phyloP scores from a whole-genome alignment of 345 rosid species.

The Eutrema heterophyllum region DNA sequence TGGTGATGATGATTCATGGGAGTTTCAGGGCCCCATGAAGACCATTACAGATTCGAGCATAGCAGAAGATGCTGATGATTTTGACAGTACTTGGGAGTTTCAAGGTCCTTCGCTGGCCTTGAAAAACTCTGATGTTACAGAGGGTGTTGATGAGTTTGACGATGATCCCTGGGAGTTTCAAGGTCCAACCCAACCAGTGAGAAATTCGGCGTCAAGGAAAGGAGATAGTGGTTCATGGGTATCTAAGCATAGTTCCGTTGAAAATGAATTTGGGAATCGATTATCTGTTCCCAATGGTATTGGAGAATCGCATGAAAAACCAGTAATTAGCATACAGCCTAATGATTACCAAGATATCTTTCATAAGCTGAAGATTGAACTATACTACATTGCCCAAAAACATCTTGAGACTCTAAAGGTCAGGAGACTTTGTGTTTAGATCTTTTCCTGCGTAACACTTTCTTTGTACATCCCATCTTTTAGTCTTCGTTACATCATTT shows the following conservation, averaged over 20 bases:
- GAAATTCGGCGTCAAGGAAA: not conserved
- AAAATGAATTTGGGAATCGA: constrained; percentile 28
- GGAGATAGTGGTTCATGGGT: constrained; percentile 14
- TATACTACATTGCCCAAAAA: constrained; percentile 37
- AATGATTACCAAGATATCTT: constrained; percentile 49
- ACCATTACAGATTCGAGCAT: constrained; percentile 23
- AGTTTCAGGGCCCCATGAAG: constrained; percentile 29
- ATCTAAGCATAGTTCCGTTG: constrained; percentile 47
- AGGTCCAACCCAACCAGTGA: constrained; percentile 28
- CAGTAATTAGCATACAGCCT: constrained; percentile 23
- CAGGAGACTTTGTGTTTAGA: constrained; percentile 17
- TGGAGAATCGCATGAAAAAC: constrained; percentile 29
- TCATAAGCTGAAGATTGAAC: constrained; percentile 56
- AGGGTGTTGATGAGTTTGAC: constrained; percentile 42
- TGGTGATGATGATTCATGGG: constrained; percentile 28
- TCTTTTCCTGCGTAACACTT: not conserved
- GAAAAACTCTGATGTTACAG: constrained; percentile 26
- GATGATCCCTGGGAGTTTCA: constrained; percentile 69
- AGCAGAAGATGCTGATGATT: constrained; percentile 35
- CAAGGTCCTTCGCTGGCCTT: constrained; percentile 36
- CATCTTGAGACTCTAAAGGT: constrained; percentile 72
- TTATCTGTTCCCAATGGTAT: constrained; percentile 12
- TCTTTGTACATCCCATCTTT: not conserved
- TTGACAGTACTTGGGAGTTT: constrained; percentile 76
- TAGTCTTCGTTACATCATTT: constrained; percentile 4